Evolutionary conservation across 441 rosid genomes (phyloP), one percentile per base, ranked within the genome.

Genomic region (Erysimum cheiri): DNA sequence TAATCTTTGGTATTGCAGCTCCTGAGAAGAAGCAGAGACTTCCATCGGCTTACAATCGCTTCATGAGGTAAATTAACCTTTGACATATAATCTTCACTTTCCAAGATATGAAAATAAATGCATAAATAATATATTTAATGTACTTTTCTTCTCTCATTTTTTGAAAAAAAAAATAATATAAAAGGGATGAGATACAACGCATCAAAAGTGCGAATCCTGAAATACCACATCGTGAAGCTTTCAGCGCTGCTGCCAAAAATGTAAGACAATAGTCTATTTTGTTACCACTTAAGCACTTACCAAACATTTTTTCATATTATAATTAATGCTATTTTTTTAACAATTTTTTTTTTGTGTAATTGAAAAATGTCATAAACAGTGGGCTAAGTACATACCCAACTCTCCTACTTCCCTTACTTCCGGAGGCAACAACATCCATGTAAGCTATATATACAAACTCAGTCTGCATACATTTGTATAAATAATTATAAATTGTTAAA

Each of bases 21-120:
- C 99, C 97, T 19, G 97, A 92, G 89, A 95, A 92, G 95, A 95
- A 95, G 77, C 99, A 95, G 83, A 85, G 97, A 64, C 99, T 95
- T 71, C 98, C 98, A 70, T 95, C 99, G 43, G 97, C 99, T 63
- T 95, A 95, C 83, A 95, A 92, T 67, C 87, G 98, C 48, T 95
- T 95, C 84, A 95, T 92, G 97, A 92, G 87, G 99, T 92, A n/a
- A 19, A 19, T 33, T 59, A 65, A 4, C 26, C 11, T 55, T 40
- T 61, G 28, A 57, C 10, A 13, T 46, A 9, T 70, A 52, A 19
- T 41, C 24, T 15, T 40, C 36, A 43, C 8, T 24, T 60, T 67
- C 31, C 10, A 43, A 60, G 33, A 22, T 44, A 54, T 35, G 1
- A 75, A 49, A 53, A 49, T 14, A 11, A n/a, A 10, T 47, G 59